Conservation (phyloP, 768 basidiomycete genomes). For the Lactifluus piperatus region DNA sequence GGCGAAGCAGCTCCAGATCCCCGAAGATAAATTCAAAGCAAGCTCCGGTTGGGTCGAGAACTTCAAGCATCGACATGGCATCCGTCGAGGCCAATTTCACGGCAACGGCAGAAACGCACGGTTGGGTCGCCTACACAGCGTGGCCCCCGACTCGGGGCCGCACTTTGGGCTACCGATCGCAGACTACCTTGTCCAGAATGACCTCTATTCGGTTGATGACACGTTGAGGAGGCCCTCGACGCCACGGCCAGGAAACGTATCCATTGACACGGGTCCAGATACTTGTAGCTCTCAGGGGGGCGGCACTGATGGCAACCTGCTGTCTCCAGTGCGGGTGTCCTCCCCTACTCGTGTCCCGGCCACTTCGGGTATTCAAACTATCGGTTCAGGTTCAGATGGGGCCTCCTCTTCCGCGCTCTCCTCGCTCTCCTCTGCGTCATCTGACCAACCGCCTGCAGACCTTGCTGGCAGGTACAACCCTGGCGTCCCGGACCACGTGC, state of each 20-base stretch:
- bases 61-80: slow-evolving; percentile 77
- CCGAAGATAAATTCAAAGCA: slow-evolving; percentile 79
- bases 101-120: slow-evolving; percentile 30
- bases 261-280: slow-evolving; percentile 3
- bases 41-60: slow-evolving; percentile 89
- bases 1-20: slow-evolving; percentile 45
- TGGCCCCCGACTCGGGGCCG: slow-evolving; percentile 1
- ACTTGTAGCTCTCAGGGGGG: slow-evolving; percentile 8
- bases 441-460: slow-evolving; percentile 14
- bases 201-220: slow-evolving; percentile 15
- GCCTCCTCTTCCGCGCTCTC: slow-evolving; percentile 11
- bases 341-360: slow-evolving; percentile 5
- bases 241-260: slow-evolving; percentile 14
- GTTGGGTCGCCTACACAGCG: slow-evolving; percentile 10
- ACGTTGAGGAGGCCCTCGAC: slow-evolving; percentile 17
- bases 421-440: slow-evolving; percentile 12
- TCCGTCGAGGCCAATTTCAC: slow-evolving; percentile 56
- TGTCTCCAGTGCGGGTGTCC: slow-evolving; percentile 8
- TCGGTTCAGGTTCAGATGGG: slow-evolving; percentile 9
- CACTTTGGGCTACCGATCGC: slow-evolving; percentile 17
- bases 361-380: slow-evolving; percentile 12
- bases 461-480: slow-evolving; percentile 8
- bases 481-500: slow-evolving; percentile 15
- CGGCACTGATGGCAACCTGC: slow-evolving; percentile 12
- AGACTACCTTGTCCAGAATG: slow-evolving; percentile 14